Conservation (phyloP, 495 filamentous ascomycete genomes). For the Lepraria neglecta region DNA sequence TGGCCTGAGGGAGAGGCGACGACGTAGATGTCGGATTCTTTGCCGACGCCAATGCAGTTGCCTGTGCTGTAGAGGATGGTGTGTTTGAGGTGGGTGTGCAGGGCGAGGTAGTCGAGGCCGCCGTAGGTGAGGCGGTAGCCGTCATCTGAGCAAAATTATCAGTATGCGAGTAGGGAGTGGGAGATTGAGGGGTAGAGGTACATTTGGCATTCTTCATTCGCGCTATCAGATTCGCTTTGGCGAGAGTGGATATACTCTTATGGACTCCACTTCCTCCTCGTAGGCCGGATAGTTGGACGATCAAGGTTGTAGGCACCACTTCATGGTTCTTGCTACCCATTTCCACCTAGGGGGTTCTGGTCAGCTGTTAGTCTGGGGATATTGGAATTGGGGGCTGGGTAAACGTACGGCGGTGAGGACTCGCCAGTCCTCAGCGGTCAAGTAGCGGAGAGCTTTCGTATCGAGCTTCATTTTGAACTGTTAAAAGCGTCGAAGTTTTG, state of each 20-base stretch:
- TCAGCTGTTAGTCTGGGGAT: slow-evolving; percentile 33
- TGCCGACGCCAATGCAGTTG: slow-evolving; percentile 91
- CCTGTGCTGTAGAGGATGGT: slow-evolving; percentile 82
- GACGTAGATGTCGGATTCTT: slow-evolving; percentile 94
- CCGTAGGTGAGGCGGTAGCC: slow-evolving; percentile 97
- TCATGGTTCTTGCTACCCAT: slow-evolving; percentile 94
- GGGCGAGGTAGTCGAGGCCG: slow-evolving; percentile 90
- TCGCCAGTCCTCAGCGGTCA: slow-evolving; percentile 87
- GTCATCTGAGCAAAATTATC: slow-evolving; percentile 53
- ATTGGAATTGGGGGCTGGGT: slow-evolving; percentile 29
- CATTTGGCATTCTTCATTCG: slow-evolving; percentile 91
- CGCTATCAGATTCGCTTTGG: slow-evolving; percentile 87
- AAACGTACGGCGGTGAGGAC: slow-evolving; percentile 79
- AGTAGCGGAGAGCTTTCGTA: slow-evolving; percentile 82
- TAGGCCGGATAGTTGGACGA: slow-evolving; percentile 73
- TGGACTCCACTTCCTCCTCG: slow-evolving; percentile 80
- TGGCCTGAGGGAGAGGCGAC: slow-evolving; percentile 49
- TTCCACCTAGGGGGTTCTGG: slow-evolving; percentile 60
- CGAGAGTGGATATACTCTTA: slow-evolving; percentile 77
- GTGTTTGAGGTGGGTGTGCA: slow-evolving; percentile 77
- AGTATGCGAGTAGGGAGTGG: neutral
- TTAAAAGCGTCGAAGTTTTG: neutral
- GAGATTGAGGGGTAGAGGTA: slow-evolving; percentile 29
- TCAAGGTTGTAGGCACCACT: slow-evolving; percentile 84
- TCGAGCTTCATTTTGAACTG: slow-evolving; percentile 73